Conservation (phyloP, 306 rosid species). For the Trifolium fragiferum region DNA sequence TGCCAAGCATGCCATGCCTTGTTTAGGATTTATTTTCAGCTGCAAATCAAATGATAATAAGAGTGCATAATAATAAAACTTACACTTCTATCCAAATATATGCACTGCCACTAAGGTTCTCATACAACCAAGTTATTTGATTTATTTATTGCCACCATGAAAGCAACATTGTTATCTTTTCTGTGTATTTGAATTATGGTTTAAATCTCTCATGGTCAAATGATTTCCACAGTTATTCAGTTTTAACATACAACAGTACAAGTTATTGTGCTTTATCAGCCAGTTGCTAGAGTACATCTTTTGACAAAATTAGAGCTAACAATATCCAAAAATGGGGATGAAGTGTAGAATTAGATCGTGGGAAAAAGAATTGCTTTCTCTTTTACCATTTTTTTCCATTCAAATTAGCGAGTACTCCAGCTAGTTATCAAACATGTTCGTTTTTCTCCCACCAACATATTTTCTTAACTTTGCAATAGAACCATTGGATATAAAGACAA, state of each 20-base stretch:
- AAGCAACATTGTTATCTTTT: background rate
- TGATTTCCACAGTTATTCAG: constrained; percentile 1
- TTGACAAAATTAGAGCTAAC: constrained; percentile 1
- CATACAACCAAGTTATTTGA: background rate
- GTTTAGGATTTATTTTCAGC: background rate
- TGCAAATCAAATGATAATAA: background rate
- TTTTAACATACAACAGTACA: background rate
- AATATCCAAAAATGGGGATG: background rate
- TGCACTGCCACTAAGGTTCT: background rate
- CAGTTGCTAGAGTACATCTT: constrained; percentile 31
- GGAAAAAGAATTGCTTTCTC: constrained; percentile 12
- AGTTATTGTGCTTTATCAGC: constrained; percentile 12
- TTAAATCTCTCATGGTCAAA: background rate
- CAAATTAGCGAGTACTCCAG: constrained; percentile 29
- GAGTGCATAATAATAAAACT: background rate
- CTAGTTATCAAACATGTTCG: constrained; percentile 8
- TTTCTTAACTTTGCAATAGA: constrained; percentile 51
- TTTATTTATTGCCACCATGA: constrained; percentile 1
- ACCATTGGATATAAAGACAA: constrained; percentile 62
- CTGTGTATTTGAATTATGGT: background rate
- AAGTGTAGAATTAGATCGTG: background rate
- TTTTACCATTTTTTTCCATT: constrained; percentile 1
- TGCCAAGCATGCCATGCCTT: background rate
- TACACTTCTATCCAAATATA: background rate
- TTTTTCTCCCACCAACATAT: constrained; percentile 16